phyloP scores from a whole-genome alignment of 1,284 basidiomycete genomes.

The Trametes versicolor region DNA sequence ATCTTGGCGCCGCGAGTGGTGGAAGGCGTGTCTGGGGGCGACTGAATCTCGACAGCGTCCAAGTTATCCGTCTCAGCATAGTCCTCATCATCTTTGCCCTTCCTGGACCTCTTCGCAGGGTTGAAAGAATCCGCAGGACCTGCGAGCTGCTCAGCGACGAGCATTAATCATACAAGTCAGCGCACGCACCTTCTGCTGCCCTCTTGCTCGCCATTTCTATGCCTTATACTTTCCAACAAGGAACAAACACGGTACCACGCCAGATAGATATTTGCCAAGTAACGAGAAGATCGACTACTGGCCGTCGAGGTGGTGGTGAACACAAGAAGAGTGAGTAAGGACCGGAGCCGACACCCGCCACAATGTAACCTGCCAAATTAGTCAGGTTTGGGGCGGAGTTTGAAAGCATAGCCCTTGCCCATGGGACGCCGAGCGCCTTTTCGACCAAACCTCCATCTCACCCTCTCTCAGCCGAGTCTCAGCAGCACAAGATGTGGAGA shows the following conservation, averaged over 20 bases:
- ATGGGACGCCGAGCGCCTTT: constrained; percentile 19
- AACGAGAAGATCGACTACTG: background rate
- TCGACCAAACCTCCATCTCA: constrained; percentile 43
- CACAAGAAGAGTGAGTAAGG: constrained; percentile 6
- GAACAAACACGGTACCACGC: background rate
- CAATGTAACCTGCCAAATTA: constrained; percentile 22
- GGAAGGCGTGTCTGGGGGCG: constrained; percentile 62
- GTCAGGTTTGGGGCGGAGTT: constrained; percentile 36
- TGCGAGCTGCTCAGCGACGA: constrained; percentile 21
- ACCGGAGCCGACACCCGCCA: constrained; percentile 1
- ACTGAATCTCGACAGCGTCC: constrained; percentile 56
- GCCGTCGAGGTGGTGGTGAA: constrained; percentile 7
- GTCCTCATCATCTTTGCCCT: constrained; percentile 58
- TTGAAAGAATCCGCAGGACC: constrained; percentile 50
- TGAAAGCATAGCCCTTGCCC: constrained; percentile 27
- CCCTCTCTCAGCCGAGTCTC: constrained; percentile 49
- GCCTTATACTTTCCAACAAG: background rate
- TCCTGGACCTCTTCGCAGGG: constrained; percentile 62
- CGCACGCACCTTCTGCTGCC: constrained; percentile 55
- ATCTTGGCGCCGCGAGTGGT: constrained; percentile 79
- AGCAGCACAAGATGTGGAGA: constrained; percentile 76
- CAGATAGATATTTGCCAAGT: background rate
- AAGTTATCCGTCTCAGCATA: constrained; percentile 66
- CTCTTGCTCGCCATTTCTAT: constrained; percentile 58
- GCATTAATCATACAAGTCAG: background rate